Evolutionary conservation across 768 basidiomycete genomes (phyloP).

Genomic region (Pleurotus citrinopileatus): DNA sequence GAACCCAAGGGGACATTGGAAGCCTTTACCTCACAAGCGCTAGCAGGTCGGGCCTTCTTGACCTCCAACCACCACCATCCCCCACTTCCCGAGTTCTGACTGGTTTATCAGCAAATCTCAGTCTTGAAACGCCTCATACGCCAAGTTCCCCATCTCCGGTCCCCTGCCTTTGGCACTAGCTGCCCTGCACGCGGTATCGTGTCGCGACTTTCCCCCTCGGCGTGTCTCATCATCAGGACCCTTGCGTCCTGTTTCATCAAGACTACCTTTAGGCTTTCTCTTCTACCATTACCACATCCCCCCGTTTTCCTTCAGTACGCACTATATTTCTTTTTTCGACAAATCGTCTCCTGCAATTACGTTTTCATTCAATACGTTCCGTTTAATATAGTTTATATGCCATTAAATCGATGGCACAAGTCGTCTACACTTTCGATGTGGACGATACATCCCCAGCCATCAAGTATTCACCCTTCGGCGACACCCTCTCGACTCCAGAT

Average conservation of each 20-base stretch:
- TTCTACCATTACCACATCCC: background rate
- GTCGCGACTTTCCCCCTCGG: background rate
- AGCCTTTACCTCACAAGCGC: background rate
- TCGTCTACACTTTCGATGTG: constrained; percentile 39
- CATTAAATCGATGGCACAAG: constrained; percentile 28
- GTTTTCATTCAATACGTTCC: background rate
- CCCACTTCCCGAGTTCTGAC: background rate
- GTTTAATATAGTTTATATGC: background rate
- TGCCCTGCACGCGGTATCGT: background rate
- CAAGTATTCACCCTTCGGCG: constrained; percentile 56
- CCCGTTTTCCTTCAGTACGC: background rate
- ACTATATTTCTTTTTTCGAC: background rate
- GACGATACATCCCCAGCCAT: constrained; percentile 69
- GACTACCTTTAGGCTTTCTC: background rate
- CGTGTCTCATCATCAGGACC: constrained; percentile 5
- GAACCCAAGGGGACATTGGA: background rate
- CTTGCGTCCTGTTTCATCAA: constrained; percentile 4
- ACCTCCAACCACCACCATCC: constrained; percentile 1
- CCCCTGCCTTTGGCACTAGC: background rate
- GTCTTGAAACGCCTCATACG: background rate
- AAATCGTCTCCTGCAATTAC: background rate
- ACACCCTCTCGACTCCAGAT: constrained; percentile 49
- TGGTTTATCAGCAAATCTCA: background rate
- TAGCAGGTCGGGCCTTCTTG: constrained; percentile 3
- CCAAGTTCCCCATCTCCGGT: background rate